Percentiles rank a stretch among this genome's conserved stretches.
Evolutionary conservation across 768 basidiomycete genomes (phyloP).

Genomic region (Panaeolus papilionaceus): DNA sequence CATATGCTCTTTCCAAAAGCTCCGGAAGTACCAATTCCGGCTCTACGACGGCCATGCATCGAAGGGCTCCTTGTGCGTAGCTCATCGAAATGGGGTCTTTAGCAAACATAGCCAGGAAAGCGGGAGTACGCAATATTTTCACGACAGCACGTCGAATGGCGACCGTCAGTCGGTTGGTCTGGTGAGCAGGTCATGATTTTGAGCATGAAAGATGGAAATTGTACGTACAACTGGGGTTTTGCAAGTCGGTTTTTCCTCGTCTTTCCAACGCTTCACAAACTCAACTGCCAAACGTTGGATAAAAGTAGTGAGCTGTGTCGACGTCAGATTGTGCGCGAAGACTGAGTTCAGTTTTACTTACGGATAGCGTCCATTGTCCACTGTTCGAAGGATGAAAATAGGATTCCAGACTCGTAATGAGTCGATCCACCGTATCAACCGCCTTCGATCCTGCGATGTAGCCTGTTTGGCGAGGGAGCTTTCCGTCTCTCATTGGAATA

Average conservation of each 20-base stretch:
- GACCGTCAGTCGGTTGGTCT: constrained; percentile 82
- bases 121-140: constrained; percentile 80
- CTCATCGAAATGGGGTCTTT: constrained; percentile 83
- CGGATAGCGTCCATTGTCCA: constrained; percentile 78
- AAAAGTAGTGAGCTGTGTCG: constrained; percentile 65
- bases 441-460: constrained; percentile 87
- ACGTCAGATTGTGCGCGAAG: constrained; percentile 17
- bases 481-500: constrained; percentile 30
- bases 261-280: constrained; percentile 79
- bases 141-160: constrained; percentile 86
- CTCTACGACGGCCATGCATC: constrained; percentile 79
- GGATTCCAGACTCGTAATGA: constrained; percentile 91
- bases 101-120: constrained; percentile 89
- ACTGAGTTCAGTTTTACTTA: constrained; percentile 33
- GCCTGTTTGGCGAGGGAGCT: constrained; percentile 46
- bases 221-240: constrained; percentile 73
- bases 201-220: background rate
- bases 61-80: constrained; percentile 83
- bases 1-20: constrained; percentile 88
- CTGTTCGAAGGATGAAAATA: constrained; percentile 97
- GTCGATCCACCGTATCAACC: constrained; percentile 83
- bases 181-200: background rate
- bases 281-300: constrained; percentile 75
- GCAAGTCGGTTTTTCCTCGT: constrained; percentile 80
- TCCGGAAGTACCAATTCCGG: constrained; percentile 90